Evolutionary conservation across 192 early-diverging fungal species (phyloP).

Genomic region (Helicostylum pulchrum): DNA sequence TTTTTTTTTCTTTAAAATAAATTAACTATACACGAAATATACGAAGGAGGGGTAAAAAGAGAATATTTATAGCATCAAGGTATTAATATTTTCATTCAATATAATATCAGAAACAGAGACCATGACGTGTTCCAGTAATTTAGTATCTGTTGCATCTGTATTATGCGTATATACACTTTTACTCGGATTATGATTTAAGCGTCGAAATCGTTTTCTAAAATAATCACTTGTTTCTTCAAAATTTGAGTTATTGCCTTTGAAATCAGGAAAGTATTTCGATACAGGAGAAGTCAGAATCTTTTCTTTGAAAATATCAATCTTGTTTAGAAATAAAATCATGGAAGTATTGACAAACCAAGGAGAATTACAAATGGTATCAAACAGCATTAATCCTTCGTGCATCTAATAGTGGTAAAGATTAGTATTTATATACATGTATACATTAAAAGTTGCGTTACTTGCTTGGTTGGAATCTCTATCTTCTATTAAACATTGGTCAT

Average conservation of each 20-base stretch:
- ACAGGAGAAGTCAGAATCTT: slow-evolving; percentile 49
- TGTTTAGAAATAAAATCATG: slow-evolving; percentile 61
- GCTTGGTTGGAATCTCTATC: slow-evolving; percentile 40
- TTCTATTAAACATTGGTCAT: slow-evolving; percentile 58
- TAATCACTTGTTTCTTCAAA: slow-evolving; percentile 31
- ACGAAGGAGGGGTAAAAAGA: no score
- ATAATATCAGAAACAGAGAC: slow-evolving; percentile 43
- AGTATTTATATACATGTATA: no score
- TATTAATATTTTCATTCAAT: slow-evolving; percentile 39
- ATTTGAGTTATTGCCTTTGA: slow-evolving; percentile 35
- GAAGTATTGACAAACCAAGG: slow-evolving; percentile 58
- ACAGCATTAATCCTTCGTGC: slow-evolving; percentile 57
- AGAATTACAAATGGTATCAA: slow-evolving; percentile 61
- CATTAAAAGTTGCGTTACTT: background rate
- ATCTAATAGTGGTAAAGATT: slow-evolving; percentile 25
- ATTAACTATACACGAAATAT: no score
- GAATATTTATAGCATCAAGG: slow-evolving; percentile 17
- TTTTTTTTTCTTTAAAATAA: no score
- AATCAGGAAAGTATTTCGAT: slow-evolving; percentile 51
- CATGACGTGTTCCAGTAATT: slow-evolving; percentile 50
- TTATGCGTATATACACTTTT: slow-evolving; percentile 54
- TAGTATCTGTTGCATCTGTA: slow-evolving; percentile 53
- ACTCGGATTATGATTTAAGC: slow-evolving; percentile 40
- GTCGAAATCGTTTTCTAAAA: slow-evolving; percentile 42
- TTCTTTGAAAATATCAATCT: slow-evolving; percentile 57